phyloP scores from a whole-genome alignment of 805 yeast genomes.

The Wickerhamomyces xylosicus region DNA sequence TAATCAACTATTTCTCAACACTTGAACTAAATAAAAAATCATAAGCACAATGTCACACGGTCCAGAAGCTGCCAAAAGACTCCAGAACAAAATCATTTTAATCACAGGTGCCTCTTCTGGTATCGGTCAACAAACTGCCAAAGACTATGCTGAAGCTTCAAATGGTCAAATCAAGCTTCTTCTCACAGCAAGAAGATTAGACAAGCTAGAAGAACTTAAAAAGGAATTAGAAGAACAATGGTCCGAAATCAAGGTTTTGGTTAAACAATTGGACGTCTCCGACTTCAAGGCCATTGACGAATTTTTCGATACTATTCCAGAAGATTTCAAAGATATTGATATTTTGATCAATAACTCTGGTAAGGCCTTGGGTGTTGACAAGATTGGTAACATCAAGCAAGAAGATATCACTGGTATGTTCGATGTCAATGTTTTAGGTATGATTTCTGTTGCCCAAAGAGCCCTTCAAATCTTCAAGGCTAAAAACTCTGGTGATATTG shows the following conservation, averaged over 20 bases:
- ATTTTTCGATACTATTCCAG: conserved; percentile 44
- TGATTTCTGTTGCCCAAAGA: conserved; percentile 74
- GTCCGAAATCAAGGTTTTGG: conserved; percentile 34
- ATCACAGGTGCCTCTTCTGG: conserved; percentile 96
- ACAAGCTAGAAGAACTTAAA: conserved; percentile 43
- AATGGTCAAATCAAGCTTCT: conserved; percentile 62
- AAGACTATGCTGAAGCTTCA: conserved; percentile 73
- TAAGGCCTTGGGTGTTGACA: conserved; percentile 71
- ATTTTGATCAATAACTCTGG: conserved; percentile 68
- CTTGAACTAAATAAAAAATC: background rate
- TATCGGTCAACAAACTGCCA: conserved; percentile 87
- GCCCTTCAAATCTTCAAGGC: conserved; percentile 62
- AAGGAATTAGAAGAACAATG: conserved; percentile 33
- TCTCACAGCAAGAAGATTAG: conserved; percentile 69
- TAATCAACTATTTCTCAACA: too few species aligned
- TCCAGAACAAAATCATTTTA: conserved; percentile 67
- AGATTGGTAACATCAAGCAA: conserved; percentile 58
- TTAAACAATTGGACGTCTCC: conserved; percentile 47
- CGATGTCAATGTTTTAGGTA: conserved; percentile 79
- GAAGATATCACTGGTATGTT: conserved; percentile 69
- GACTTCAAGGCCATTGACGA: conserved; percentile 37
- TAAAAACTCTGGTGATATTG: conserved; percentile 62
- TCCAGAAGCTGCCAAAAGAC: conserved; percentile 64
- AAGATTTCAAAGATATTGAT: conserved; percentile 50
- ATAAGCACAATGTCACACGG: conserved; percentile 50